These are phyloP conservation scores for Yamadazyma diospyri DNA, from an alignment of 1,139 yeast species.

Conservation along the genomic window DNA sequence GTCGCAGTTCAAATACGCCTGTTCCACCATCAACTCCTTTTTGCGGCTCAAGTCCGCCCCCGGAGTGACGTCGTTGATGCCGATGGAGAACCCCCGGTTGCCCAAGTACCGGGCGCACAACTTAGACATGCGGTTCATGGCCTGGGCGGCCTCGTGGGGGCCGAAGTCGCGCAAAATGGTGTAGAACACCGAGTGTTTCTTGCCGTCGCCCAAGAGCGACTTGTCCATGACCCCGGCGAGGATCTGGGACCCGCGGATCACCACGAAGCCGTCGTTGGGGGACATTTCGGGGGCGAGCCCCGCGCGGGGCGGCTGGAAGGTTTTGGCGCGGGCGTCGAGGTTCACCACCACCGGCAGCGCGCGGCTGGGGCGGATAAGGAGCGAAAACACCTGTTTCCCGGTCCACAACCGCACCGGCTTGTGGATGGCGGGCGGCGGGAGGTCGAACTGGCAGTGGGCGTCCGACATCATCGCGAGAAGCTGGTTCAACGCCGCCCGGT, in stretches of 20 bases:
- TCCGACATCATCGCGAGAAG: constrained; percentile 94
- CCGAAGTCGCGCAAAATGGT: constrained; percentile 94
- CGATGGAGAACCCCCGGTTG: constrained; percentile 94
- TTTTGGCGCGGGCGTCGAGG: constrained; percentile 91
- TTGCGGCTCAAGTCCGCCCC: constrained; percentile 69
- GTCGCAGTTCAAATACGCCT: constrained; percentile 89
- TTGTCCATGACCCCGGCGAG: constrained; percentile 97
- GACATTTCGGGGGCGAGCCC: constrained; percentile 89
- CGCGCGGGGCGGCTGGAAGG: constrained; percentile 69
- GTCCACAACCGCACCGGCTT: constrained; percentile 94
- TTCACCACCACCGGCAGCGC: constrained; percentile 78
- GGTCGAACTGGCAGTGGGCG: constrained; percentile 79
- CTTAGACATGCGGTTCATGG: constrained; percentile 99
- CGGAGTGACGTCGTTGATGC: constrained; percentile 97
- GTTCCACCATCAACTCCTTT: constrained; percentile 87
- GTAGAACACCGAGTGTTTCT: constrained; percentile 93
- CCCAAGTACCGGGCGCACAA: constrained; percentile 93
- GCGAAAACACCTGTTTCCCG: constrained; percentile 90
- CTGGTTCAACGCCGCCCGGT: constrained; percentile 80
- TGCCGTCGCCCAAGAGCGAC: constrained; percentile 95
- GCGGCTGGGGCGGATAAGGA: constrained; percentile 80
- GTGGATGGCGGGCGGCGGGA: constrained; percentile 92
- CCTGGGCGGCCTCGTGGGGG: constrained; percentile 88
- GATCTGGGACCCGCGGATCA: constrained; percentile 86
- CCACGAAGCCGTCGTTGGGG: constrained; percentile 91